Evolutionary conservation across 1,284 basidiomycete species (phyloP), one percentile per base, ranked within the genome.

Genomic region (Gymnopus androsaceus): DNA sequence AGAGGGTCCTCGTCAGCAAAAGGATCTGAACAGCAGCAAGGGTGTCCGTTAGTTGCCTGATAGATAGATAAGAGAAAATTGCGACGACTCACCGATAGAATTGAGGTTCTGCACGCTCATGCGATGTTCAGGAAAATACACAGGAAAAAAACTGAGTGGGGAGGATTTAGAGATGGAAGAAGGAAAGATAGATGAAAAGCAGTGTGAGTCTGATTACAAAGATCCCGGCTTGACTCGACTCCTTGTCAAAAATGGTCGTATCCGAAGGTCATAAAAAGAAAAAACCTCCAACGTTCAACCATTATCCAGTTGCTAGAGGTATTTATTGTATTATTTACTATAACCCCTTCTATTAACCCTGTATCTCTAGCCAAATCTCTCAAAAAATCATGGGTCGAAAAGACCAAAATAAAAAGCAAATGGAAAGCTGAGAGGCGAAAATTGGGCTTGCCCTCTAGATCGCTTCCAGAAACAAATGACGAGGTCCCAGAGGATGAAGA

Each of bases 51-150:
- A n/a, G n/a, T n/a, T n/a, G n/a, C n/a, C n/a, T n/a, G n/a, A n/a
- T n/a, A 31, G 59, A 59, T 64, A 63, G 49, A 44, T 55, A 78
- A 70, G 69, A 69, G 73, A 71, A 73, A 74, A 65, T 42, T 51
- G 25, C 30, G 46, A 34, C n/a, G 23, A 72, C 84, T 59, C 57
- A 91, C 91, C 90, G 75, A 85, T 85, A 72, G 84, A 80, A 74
- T 82, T 86, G 71, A 93, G 83, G 73, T 94, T 93, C 87, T 92
- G 87, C 78, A 92, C 87, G 88, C 81, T 93, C 90, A 92, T 93
- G 86, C 88, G 87, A 92, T 77, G 81, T 71, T 67, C 68, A 64
- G 68, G 67, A 66, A 65, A 68, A 66, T 67, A 68, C 66, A 67
- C 66, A 71, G 65, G n/a, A 68, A 64, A 68, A 68, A 66, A 64